These are phyloP conservation scores for Cicer cuneatum DNA, from an alignment of 306 rosid species.

Conservation along the genomic window DNA sequence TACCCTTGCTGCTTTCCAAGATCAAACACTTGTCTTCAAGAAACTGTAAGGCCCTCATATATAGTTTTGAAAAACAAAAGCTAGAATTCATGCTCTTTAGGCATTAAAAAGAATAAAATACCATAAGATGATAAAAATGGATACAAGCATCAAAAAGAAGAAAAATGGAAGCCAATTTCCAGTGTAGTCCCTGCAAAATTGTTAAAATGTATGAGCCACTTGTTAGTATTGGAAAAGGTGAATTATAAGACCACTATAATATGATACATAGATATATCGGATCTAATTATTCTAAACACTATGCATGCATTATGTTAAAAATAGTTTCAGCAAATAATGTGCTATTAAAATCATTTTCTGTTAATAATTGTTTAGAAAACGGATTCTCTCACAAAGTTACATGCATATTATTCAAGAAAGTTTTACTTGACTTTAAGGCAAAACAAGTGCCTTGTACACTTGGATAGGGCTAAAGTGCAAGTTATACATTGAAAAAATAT, in stretches of 20 bases:
- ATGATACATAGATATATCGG: slow-evolving; percentile 10
- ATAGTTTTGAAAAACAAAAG: slow-evolving; percentile 31
- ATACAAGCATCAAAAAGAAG: slow-evolving; percentile 90
- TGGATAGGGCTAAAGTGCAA: slow-evolving; percentile 6
- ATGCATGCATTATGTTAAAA: slow-evolving; percentile 3
- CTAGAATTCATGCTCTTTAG: slow-evolving; percentile 21
- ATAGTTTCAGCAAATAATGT: slow-evolving; percentile 11
- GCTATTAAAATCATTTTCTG: not conserved
- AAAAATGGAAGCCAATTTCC: slow-evolving; percentile 68
- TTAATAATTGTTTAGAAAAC: slow-evolving; percentile 1
- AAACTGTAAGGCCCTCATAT: slow-evolving; percentile 55
- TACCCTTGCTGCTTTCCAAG: slow-evolving; percentile 59
- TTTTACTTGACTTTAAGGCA: slow-evolving; percentile 8
- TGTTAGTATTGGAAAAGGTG: slow-evolving; percentile 38
- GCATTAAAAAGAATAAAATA: slow-evolving; percentile 11
- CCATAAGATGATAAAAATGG: slow-evolving; percentile 49
- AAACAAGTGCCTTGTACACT: slow-evolving; percentile 2
- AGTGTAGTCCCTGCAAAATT: slow-evolving; percentile 70
- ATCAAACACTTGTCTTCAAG: slow-evolving; percentile 64
- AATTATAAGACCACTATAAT: slow-evolving; percentile 8
- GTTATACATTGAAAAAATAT: slow-evolving; percentile 27
- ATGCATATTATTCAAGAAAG: slow-evolving; percentile 1
- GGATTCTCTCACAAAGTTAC: slow-evolving; percentile 18
- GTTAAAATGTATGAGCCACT: slow-evolving; percentile 16
- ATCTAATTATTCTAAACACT: slow-evolving; percentile 17